A percentile compares a stretch with the other conserved stretches of the same genome.
Conservation (phyloP, 73 alveolate species). For the Paramecium pentaurelia region DNA sequence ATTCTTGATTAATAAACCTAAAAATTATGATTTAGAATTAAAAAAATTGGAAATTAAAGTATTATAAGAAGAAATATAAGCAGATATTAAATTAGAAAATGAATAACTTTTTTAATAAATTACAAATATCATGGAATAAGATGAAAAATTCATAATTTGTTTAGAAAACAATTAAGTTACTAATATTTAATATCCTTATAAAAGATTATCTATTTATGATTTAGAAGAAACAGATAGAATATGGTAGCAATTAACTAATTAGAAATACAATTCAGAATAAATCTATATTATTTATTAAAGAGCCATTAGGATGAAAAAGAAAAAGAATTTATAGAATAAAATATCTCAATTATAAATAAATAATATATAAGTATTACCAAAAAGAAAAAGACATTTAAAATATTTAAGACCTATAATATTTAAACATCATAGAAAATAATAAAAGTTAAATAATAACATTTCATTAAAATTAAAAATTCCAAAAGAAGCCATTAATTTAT, state of each 20-base stretch:
- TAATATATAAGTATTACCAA: neutral
- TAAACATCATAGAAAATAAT: neutral
- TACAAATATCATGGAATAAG: neutral
- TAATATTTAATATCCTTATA: neutral
- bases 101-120: neutral
- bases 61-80: neutral
- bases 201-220: slow-evolving; percentile 1
- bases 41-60: neutral
- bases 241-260: neutral
- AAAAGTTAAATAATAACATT: neutral
- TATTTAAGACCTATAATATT: neutral
- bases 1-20: neutral
- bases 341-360: neutral
- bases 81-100: neutral
- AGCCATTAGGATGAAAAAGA: slow-evolving; percentile 35
- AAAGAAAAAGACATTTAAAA: neutral
- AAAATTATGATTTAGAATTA: neutral
- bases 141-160: neutral
- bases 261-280: neutral
- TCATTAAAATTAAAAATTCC: neutral
- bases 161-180: slow-evolving; percentile 11
- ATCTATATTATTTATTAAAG: slow-evolving; percentile 1
- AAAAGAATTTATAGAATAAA: neutral
- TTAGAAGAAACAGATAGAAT: neutral
- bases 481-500: neutral